Conservation (phyloP, 202 grass and related monocot genomes). For the Brachypodium distachyon region DNA sequence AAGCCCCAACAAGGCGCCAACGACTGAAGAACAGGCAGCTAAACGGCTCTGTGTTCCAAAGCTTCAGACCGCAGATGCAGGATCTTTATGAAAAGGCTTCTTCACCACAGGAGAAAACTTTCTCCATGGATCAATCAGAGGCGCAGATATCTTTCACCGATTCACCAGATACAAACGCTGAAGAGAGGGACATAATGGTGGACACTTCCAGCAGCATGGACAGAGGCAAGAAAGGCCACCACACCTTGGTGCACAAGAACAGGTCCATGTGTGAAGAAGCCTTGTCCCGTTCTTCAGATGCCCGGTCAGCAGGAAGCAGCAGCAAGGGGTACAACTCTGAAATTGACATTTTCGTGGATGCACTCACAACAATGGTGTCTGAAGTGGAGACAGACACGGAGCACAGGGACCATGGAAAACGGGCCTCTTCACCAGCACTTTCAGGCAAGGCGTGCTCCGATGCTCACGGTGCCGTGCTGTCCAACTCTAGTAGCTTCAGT, state of each 20-base stretch:
- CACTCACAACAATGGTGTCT: conserved; percentile 62
- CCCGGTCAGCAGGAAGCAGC: conserved; percentile 41
- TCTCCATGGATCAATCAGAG: conserved; percentile 21
- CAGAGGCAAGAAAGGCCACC: conserved; percentile 20
- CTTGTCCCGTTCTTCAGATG: conserved; percentile 29
- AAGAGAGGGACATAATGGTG: conserved; percentile 43
- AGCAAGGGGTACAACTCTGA: conserved; percentile 66
- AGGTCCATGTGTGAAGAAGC: conserved; percentile 28
- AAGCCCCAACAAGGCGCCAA: conserved; percentile 17
- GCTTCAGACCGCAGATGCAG: conserved; percentile 36
- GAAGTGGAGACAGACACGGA: conserved; percentile 63
- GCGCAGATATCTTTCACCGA: conserved; percentile 33
- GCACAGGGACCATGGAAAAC: conserved; percentile 16
- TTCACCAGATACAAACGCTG: conserved; percentile 27
- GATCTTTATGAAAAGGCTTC: conserved; percentile 38
- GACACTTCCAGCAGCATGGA: conserved; percentile 37
- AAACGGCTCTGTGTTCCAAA: conserved; percentile 32
- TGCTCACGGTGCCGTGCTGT: not conserved
- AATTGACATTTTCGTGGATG: conserved; percentile 56
- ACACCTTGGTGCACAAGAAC: not conserved
- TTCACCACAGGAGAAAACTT: conserved; percentile 34
- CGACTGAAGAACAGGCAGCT: conserved; percentile 47
- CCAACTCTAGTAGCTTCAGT: conserved; percentile 21
- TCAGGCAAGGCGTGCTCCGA: conserved; percentile 28
- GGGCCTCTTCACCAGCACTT: not conserved